Evolutionary conservation across 805 yeast genomes (phyloP).

Genomic region (Monosporozyma servazzii): DNA sequence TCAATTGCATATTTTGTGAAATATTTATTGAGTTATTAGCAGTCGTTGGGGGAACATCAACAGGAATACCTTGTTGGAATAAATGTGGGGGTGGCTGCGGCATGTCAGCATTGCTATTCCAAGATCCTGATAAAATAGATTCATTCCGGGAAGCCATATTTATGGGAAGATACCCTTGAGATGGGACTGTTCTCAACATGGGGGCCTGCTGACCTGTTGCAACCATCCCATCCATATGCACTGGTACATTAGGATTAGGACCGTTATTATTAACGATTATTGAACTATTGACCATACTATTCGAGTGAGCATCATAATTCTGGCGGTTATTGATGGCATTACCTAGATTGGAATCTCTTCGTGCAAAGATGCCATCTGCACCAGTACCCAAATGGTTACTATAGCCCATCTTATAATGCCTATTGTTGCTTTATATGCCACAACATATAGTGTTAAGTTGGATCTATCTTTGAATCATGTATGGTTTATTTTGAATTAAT

Average conservation of each 20-base stretch:
- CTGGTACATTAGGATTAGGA: background rate
- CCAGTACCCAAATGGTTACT: too few species aligned
- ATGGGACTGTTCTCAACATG: background rate
- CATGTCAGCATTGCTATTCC: background rate
- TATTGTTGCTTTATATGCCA: too few species aligned
- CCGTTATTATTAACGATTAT: background rate
- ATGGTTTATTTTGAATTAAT: too few species aligned
- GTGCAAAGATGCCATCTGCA: too few species aligned
- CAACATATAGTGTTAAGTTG: too few species aligned
- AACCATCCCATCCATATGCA: background rate
- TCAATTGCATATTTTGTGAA: background rate
- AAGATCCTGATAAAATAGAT: background rate
- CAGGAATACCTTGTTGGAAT: background rate
- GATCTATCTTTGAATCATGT: too few species aligned
- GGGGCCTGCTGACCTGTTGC: background rate
- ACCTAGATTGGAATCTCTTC: too few species aligned
- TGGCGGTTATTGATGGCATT: background rate
- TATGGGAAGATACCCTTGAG: background rate
- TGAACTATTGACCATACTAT: background rate
- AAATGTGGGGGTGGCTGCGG: background rate
- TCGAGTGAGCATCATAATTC: background rate
- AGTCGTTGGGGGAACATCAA: background rate
- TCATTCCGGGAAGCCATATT: background rate
- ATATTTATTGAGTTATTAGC: too few species aligned
- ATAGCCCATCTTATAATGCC: too few species aligned